Conservation (phyloP, 768 basidiomycete genomes). For the Guyanaporus albipodus region DNA sequence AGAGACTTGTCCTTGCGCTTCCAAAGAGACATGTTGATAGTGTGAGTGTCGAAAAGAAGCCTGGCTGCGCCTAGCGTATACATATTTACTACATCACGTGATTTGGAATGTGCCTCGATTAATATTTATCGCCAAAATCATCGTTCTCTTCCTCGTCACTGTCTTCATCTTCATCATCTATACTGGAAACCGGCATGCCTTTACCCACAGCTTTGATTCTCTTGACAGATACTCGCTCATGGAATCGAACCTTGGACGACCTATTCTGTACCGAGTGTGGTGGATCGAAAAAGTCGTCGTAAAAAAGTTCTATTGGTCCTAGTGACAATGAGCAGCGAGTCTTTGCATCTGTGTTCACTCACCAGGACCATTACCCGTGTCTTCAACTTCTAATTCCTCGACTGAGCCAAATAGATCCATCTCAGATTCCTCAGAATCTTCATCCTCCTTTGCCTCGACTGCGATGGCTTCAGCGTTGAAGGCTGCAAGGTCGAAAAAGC, state of each 20-base stretch:
- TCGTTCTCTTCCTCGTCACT: slow-evolving; percentile 39
- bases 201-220: slow-evolving; percentile 73
- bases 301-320: slow-evolving; percentile 51
- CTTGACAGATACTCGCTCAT: slow-evolving; percentile 77
- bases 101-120: slow-evolving; percentile 19
- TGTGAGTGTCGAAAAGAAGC: not conserved
- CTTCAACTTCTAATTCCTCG: slow-evolving; percentile 41
- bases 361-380: slow-evolving; percentile 42
- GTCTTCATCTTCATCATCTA: slow-evolving; percentile 32
- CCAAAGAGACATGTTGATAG: slow-evolving; percentile 37
- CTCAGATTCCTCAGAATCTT: slow-evolving; percentile 46
- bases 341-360: slow-evolving; percentile 16
- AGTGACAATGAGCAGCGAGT: not conserved
- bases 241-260: slow-evolving; percentile 63
- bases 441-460: slow-evolving; percentile 59
- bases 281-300: slow-evolving; percentile 78
- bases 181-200: slow-evolving; percentile 48
- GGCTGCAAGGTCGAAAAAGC: slow-evolving; percentile 80
- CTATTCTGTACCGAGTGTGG: slow-evolving; percentile 34
- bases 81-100: slow-evolving; percentile 12
- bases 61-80: slow-evolving; percentile 1
- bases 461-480: slow-evolving; percentile 87
- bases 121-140: slow-evolving; percentile 28
- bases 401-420: slow-evolving; percentile 69
- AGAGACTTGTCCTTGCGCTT: slow-evolving; percentile 59